phyloP scores from a whole-genome alignment of 169 alveolate genomes.

The Fabrea salina region DNA sequence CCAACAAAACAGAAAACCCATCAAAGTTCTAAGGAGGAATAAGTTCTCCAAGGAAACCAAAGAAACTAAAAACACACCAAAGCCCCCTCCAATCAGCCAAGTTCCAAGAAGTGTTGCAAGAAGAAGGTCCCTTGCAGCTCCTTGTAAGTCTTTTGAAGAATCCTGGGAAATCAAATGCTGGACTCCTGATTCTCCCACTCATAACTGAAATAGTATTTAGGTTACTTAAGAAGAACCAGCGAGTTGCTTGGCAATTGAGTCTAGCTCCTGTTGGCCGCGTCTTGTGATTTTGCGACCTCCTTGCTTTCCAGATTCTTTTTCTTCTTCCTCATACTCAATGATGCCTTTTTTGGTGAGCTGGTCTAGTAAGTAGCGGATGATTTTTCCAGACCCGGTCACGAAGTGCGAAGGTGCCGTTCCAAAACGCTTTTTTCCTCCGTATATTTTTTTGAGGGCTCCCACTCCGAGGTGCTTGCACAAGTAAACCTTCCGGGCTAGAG shows the following conservation, averaged over 20 bases:
- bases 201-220: no score
- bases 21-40: no score
- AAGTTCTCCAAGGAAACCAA: no score
- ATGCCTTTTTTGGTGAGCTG: constrained; percentile 91
- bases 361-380: constrained; percentile 92
- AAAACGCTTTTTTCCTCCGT: constrained; percentile 89
- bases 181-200: no score
- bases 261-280: constrained; percentile 70
- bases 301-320: constrained; percentile 77
- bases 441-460: constrained; percentile 88
- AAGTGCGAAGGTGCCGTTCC: constrained; percentile 92
- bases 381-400: constrained; percentile 92
- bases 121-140: no score
- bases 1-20: no score
- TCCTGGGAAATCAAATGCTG: no score
- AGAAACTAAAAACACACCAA: no score
- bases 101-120: no score
- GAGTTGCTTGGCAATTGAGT: constrained; percentile 66
- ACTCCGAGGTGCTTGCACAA: constrained; percentile 93
- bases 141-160: no score
- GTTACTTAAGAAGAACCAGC: no score
- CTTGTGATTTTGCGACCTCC: constrained; percentile 66
- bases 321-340: constrained; percentile 87
- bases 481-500: constrained; percentile 93
- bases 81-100: no score